Evolutionary conservation across 805 yeast genomes (phyloP).

Genomic region (Ogataea allantospora): DNA sequence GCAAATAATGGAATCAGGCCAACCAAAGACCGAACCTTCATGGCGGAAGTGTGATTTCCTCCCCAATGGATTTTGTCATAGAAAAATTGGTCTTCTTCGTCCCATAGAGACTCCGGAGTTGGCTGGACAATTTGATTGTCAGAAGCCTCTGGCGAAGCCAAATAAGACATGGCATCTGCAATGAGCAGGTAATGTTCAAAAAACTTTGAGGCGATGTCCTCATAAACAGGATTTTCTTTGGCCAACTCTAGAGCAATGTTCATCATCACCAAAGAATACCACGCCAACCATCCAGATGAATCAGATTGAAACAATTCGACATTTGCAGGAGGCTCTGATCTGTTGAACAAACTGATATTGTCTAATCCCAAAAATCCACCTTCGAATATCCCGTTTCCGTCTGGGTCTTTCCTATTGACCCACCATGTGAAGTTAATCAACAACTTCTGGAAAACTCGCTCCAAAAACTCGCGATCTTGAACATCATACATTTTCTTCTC

Average conservation of each 20-base stretch:
- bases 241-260: conserved; percentile 90
- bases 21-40: conserved; percentile 86
- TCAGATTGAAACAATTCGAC: conserved; percentile 91
- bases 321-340: conserved; percentile 94
- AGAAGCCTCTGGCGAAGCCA: conserved; percentile 37
- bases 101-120: conserved; percentile 77
- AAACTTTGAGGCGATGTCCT: conserved; percentile 90
- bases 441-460: conserved; percentile 88
- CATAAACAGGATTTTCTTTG: conserved; percentile 79
- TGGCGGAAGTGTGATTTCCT: conserved; percentile 56
- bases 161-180: conserved; percentile 89
- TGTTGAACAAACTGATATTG: conserved; percentile 87
- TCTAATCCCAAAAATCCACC: conserved; percentile 94
- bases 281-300: conserved; percentile 98
- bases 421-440: conserved; percentile 93
- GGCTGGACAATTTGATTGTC: conserved; percentile 29
- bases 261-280: conserved; percentile 85
- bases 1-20: conserved; percentile 93
- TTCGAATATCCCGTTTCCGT: conserved; percentile 86
- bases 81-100: conserved; percentile 82
- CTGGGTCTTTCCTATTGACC: conserved; percentile 87
- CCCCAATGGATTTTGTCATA: conserved; percentile 91
- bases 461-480: conserved; percentile 79
- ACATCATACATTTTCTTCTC: conserved; percentile 83
- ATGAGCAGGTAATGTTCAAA: conserved; percentile 89